Evolutionary conservation across 2,329 filamentous ascomycete species (phyloP).

Genomic region (Neonectria faginata): DNA sequence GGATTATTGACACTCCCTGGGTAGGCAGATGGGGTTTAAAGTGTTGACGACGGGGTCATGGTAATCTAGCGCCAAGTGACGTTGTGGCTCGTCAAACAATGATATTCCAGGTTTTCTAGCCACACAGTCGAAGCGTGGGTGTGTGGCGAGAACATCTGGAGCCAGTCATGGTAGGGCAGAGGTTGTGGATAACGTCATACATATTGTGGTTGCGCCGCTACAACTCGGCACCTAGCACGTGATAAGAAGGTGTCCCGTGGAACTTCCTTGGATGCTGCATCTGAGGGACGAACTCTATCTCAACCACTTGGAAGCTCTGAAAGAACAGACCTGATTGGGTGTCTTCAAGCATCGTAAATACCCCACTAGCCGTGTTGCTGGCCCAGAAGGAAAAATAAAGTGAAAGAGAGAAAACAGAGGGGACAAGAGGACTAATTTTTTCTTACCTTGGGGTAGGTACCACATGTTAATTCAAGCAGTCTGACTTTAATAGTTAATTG

Average conservation of each 20-base stretch:
- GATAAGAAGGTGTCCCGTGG: neutral
- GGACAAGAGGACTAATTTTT: too few relatives aligned
- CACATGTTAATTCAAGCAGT: too few relatives aligned
- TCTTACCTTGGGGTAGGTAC: too few relatives aligned
- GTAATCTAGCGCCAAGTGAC: constrained; percentile 29
- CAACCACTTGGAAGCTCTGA: neutral
- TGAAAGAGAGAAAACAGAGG: too few relatives aligned
- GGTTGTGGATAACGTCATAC: constrained; percentile 37
- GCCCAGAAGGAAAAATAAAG: too few relatives aligned
- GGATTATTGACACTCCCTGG: neutral
- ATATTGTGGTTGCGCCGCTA: neutral
- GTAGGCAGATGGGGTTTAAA: neutral
- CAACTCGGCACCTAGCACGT: constrained; percentile 12
- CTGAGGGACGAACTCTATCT: neutral
- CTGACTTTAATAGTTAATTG: too few relatives aligned
- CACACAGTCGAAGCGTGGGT: constrained; percentile 29
- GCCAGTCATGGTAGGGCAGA: constrained; percentile 27
- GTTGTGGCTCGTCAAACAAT: constrained; percentile 29
- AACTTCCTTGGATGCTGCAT: neutral
- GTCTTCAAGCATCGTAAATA: too few relatives aligned
- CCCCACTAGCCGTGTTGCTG: too few relatives aligned
- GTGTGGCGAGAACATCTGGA: constrained; percentile 37
- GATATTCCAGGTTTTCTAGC: constrained; percentile 43
- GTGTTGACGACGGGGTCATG: neutral
- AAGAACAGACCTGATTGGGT: too few relatives aligned